Base-by-base conservation (phyloP, 345 rosid species). In the Hibiscus tridactylites region DNA sequence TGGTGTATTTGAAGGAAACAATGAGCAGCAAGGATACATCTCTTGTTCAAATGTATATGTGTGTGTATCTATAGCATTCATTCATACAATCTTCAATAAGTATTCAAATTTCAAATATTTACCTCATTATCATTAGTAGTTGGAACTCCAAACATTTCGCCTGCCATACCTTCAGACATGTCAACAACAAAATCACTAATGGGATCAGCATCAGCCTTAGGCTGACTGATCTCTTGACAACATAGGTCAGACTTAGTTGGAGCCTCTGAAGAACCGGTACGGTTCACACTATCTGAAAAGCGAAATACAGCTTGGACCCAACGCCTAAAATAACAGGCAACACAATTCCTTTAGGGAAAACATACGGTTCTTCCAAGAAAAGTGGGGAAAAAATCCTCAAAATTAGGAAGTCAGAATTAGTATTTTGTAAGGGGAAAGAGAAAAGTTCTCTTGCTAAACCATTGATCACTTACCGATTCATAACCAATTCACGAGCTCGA, bases 301-400 rank as follows among this genome's bases (percentile, higher is more conserved):
- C 82, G 78, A 78, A 94, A 91, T 50, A 85, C 88, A 56, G 95
- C 95, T 87, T 94, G 98, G 76, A 91, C 81, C 98, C 97, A 94
- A 58, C 95, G 88, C 81, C 91, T 90, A 70, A 63, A 81, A 73
- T 71, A 74, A 72, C 56, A 77, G 12, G 6, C 39, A 59, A 37
- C 2, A 29, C 46, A 54, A n/a, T 24, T 57, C 56, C n/a, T 29
- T 66, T 6, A 61, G 67, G 57, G 17, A 44, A 60, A 42, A 35
- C 21, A 3, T 28, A 29, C 39, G 52, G 19, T 4, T 24, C 31
- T 62, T 62, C 16, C 19, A 63, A 72, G 56, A 33, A 37, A 61
- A 56, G 37, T 47, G 59, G n/a, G 49, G 7, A 8, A 2, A 64
- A 65, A 44, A 9, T 44, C 12, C 66, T 57, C 24, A 49, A 49